These are phyloP conservation scores for Aspergillus neotritici DNA, from an alignment of 2,329 filamentous ascomycete species.

Conservation along the genomic window DNA sequence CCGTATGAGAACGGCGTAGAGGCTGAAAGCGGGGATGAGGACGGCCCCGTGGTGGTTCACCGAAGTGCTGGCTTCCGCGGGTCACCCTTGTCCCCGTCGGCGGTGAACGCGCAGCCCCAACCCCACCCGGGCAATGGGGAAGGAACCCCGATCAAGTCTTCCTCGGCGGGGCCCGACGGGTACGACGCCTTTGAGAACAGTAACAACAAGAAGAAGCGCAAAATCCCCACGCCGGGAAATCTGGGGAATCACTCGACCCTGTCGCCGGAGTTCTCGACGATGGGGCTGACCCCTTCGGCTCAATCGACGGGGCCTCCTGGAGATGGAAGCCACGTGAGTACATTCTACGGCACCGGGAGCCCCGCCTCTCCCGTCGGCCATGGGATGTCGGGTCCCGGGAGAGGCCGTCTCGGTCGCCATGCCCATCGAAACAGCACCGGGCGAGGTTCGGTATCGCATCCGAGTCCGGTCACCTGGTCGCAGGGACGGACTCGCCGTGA, in stretches of 20 bases:
- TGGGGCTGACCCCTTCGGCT: constrained; percentile 51
- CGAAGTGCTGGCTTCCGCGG: constrained; percentile 39
- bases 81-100: constrained; percentile 31
- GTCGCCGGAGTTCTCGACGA: constrained; percentile 59
- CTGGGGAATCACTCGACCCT: constrained; percentile 54
- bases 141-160: constrained; percentile 45
- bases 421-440: constrained; percentile 45
- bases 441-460: constrained; percentile 57
- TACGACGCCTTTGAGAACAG: constrained; percentile 98
- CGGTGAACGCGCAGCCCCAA: constrained; percentile 23
- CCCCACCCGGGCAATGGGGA: constrained; percentile 24
- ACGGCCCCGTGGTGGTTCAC: constrained; percentile 39
- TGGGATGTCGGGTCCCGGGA: constrained; percentile 76
- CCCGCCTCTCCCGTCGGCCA: constrained; percentile 53
- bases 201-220: constrained; percentile 98
- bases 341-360: constrained; percentile 54
- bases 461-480: constrained; percentile 54
- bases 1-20: constrained; percentile 52
- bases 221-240: constrained; percentile 85
- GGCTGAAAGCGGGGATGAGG: constrained; percentile 59
- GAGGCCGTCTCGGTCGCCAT: constrained; percentile 72
- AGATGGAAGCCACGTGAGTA: constrained; percentile 43
- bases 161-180: constrained; percentile 71
- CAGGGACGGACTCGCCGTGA: constrained; percentile 45
- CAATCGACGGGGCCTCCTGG: constrained; percentile 37